Evolutionary conservation across 768 basidiomycete genomes (phyloP), one percentile per base, ranked within the genome.

Genomic region (Kwoniella mangroviensis): DNA sequence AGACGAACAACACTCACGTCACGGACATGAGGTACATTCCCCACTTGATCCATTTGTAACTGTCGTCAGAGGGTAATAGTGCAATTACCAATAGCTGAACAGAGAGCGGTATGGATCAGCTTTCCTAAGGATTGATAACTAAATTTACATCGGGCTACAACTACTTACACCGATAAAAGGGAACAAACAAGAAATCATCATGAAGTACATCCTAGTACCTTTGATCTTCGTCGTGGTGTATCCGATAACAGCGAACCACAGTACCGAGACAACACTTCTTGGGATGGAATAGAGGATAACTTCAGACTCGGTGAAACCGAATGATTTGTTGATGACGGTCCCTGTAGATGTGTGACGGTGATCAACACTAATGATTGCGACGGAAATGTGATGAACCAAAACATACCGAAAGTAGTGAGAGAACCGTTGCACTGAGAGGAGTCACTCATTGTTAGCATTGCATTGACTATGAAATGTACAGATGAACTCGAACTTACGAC

Each of bases 251-350:
- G 56, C 52, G 26, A 68, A 63, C 67, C 67, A 63, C 10, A 68
- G 40, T n/a, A 63, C 60, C 3, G 67, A 63, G 22, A 68, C 51
- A 34, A 68, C 60, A 28, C 60, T 55, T 54, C 60, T 60, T 0
- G 68, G 67, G n/a, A 68, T 68, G 42, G 43, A 45, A 52, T 72
- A 72, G 11, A 72, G 67, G 57, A 72, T 65, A 42, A 72, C 71
- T 49, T 72, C 41, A n/a, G 62, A 69, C 15, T 72, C 63, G 58
- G 55, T 61, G 21, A 68, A 68, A 15, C 60, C 67, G 43, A 62
- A 62, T 6, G 54, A 54, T 21, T 54, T 63, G 60, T 62, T 62
- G 67, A 68, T 57, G 4, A 68, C 53, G n/a, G 69, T 65, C n/a
- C 61, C 61, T 62, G 43, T 11, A 9, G 19, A 49, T 7, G 34